Evolutionary conservation across 2,329 filamentous ascomycete species (phyloP), one percentile per base, ranked within the genome.

Genomic region (Cercospora zeina): DNA sequence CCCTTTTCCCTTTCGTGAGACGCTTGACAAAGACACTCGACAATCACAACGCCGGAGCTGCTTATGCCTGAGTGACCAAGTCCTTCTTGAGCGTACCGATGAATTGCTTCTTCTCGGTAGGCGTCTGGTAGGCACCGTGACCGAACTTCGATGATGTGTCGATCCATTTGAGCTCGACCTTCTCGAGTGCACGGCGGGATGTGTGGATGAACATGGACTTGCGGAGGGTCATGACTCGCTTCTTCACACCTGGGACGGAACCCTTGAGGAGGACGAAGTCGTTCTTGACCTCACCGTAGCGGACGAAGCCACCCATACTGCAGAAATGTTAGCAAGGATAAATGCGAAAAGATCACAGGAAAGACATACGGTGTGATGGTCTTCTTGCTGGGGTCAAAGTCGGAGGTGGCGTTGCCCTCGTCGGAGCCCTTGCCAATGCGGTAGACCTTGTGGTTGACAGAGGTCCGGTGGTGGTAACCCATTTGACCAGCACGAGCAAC

Each of bases 141-240:
- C 95, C 95, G 82, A 99, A 99, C 87, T 99, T 96, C 84, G 93
- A 97, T 68, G 93, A 97, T 75, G 95, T 99, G 78, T 99, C 95
- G 89, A 99, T 99, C 95, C 95, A 99, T 85, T 99, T 99, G 85
- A 99, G 90, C 78, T 93, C 91, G 80, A 97, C 90, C 91, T 99
- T 97, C 89, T 99, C 95, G 77, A 96, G 86, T 61, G 95, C 91
- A 81, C 89, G 92, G 79, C 95, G 87, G 78, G 90, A 96, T 74
- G 93, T 97, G 87, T 99, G 95, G 68, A 85, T 86, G 87, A 95
- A 97, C 87, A 99, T 95, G 73, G 93, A 96, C 87, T 97, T 99
- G 82, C 95, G 90, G 75, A 99, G 90, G 73, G 95, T 99, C 85
- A 97, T 90, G 79, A 99, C 88, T 79, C 95, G 89, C 93, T 99